Evolutionary conservation across 331 rosid genomes (phyloP), one percentile per base, ranked within the genome.

Genomic region (Telfairia occidentalis): DNA sequence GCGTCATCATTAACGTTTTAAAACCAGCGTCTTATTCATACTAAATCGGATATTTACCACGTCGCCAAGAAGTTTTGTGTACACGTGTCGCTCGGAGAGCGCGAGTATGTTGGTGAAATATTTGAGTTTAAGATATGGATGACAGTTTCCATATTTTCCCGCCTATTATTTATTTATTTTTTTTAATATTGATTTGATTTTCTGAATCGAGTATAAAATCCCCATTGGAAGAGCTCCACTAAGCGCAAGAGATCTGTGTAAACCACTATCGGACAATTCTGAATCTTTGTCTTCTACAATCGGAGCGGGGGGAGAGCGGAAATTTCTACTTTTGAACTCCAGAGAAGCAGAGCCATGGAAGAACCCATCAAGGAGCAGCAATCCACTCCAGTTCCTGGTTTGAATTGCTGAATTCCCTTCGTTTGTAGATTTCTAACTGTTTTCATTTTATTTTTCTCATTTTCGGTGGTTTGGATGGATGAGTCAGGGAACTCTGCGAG

Each of bases 401-500:
- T 10, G 16, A 55, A 37, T 67, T 30, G 7, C 16, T 48, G 5
- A 2, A 19, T 29, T 15, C 12, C 21, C 32, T 13, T 3, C 13
- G 42, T 48, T 13, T 13, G n/a, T 50, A 3, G 2, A 5, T 24
- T 11, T 9, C 0, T 29, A 7, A 16, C 24, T 80, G 1, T 71
- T 11, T 67, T 49, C 3, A 23, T 13, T 37, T 13, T 58, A 6
- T 30, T 9, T n/a, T 37, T 67, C 52, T 67, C 76, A 69, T 3
- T 28, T 46, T 65, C 76, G 6, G 15, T 58, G 45, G 53, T 46
- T 64, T 50, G 58, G 9, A 29, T 73, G 48, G 6, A n/a, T 54
- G 75, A 19, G 83, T 64, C 71, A 91, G 97, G 86, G n/a, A 85
- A 85, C 32, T 52, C 87, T 5, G 84, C 4, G 35, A 86, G 54